Evolutionary conservation across 495 filamentous ascomycete species (phyloP).

Genomic region (Penicillium waksmanii): DNA sequence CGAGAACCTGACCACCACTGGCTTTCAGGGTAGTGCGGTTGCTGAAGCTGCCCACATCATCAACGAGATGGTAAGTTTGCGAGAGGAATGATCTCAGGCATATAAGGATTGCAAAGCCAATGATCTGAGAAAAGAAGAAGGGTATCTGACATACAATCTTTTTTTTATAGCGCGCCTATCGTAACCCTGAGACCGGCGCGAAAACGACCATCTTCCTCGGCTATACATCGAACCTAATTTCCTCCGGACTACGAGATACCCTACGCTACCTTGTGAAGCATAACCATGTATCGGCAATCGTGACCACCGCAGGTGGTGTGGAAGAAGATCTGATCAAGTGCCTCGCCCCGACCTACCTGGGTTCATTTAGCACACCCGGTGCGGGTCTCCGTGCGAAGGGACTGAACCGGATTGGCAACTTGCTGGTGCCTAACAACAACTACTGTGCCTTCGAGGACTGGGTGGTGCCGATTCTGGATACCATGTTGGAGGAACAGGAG

Average conservation of each 20-base stretch:
- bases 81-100: neutral
- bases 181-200: slow-evolving; percentile 70
- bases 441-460: slow-evolving; percentile 98
- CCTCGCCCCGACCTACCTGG: slow-evolving; percentile 89
- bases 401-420: slow-evolving; percentile 92
- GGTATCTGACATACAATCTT: neutral
- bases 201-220: slow-evolving; percentile 93
- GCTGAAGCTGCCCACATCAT: slow-evolving; percentile 84
- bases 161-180: slow-evolving; percentile 65
- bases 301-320: slow-evolving; percentile 94
- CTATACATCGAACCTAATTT: slow-evolving; percentile 96
- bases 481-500: slow-evolving; percentile 92
- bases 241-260: slow-evolving; percentile 88
- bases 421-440: slow-evolving; percentile 95
- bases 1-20: slow-evolving; percentile 80
- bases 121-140: neutral
- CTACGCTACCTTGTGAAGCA: slow-evolving; percentile 92
- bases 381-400: slow-evolving; percentile 77
- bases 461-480: slow-evolving; percentile 88
- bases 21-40: slow-evolving; percentile 89
- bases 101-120: neutral
- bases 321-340: slow-evolving; percentile 99
- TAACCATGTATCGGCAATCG: slow-evolving; percentile 85
- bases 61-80: slow-evolving; percentile 79
- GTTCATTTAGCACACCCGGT: slow-evolving; percentile 75